Evolutionary conservation across 345 rosid genomes (phyloP).

Genomic region (Heritiera fomes): DNA sequence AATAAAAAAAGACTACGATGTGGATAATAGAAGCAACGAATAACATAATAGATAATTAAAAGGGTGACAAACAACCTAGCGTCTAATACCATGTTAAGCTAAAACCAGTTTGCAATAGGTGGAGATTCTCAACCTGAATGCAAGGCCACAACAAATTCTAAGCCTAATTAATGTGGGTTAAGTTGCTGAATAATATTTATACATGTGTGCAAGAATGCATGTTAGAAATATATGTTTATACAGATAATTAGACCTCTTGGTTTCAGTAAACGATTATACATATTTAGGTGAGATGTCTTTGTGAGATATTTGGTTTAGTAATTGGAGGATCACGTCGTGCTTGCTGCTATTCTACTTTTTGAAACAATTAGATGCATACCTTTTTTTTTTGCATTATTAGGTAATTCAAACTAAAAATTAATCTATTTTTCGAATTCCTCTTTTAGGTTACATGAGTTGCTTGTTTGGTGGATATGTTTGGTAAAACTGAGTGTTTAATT

Average conservation of each 20-base stretch:
- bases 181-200: background rate
- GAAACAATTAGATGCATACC: conserved; percentile 1
- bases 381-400: background rate
- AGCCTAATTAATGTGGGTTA: background rate
- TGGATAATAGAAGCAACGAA: background rate
- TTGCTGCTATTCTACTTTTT: background rate
- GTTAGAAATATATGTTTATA: background rate
- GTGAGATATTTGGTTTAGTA: background rate
- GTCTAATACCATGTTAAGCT: conserved; percentile 1
- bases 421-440: background rate
- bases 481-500: background rate
- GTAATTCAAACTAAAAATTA: background rate
- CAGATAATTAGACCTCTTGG: background rate
- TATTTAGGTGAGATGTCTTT: background rate
- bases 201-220: background rate
- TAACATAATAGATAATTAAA: background rate
- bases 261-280: background rate
- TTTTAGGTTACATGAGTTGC: background rate
- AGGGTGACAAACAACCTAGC: background rate
- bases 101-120: background rate
- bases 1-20: background rate
- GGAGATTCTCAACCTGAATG: background rate
- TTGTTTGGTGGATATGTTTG: background rate
- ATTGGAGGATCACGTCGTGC: background rate
- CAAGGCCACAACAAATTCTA: background rate